Evolutionary conservation across 2,329 filamentous ascomycete species (phyloP).

Genomic region (Zarea fungicola): DNA sequence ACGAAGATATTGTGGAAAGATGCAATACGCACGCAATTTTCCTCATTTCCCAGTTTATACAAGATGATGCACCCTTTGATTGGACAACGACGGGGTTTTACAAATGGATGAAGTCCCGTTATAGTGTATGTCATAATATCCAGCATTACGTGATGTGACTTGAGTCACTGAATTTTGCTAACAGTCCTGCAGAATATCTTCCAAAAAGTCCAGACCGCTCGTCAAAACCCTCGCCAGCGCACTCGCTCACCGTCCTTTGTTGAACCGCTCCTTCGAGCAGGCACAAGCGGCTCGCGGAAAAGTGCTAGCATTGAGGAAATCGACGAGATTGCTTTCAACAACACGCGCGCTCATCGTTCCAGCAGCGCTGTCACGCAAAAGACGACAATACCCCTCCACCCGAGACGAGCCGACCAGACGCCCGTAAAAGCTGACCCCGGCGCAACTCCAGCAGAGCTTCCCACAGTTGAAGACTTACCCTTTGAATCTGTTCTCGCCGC

Average conservation of each 20-base stretch:
- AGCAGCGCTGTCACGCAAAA: neutral
- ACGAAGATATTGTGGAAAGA: constrained; percentile 42
- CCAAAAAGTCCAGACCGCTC: constrained; percentile 18
- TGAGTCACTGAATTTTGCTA: neutral
- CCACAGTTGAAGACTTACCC: neutral
- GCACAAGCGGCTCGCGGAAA: constrained; percentile 12
- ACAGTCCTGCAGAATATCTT: constrained; percentile 22
- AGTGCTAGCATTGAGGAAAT: constrained; percentile 15
- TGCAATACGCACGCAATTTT: constrained; percentile 47
- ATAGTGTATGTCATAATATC: constrained; percentile 31
- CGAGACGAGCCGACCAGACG: neutral
- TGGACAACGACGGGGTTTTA: constrained; percentile 45
- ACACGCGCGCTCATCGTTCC: neutral
- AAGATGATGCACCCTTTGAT: constrained; percentile 30
- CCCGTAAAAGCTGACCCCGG: neutral
- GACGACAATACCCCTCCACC: constrained; percentile 2
- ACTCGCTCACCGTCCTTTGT: constrained; percentile 5
- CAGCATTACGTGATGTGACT: too few relatives aligned
- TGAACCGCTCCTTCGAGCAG: neutral
- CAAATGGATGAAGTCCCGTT: constrained; percentile 39
- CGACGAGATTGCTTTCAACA: constrained; percentile 2
- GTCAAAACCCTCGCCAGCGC: constrained; percentile 19
- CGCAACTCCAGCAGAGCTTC: neutral
- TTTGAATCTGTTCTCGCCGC: constrained; percentile 7
- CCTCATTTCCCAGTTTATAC: constrained; percentile 46